phyloP scores from a whole-genome alignment of 192 early-diverging fungal species.

The Helicostylum pulchrum region DNA sequence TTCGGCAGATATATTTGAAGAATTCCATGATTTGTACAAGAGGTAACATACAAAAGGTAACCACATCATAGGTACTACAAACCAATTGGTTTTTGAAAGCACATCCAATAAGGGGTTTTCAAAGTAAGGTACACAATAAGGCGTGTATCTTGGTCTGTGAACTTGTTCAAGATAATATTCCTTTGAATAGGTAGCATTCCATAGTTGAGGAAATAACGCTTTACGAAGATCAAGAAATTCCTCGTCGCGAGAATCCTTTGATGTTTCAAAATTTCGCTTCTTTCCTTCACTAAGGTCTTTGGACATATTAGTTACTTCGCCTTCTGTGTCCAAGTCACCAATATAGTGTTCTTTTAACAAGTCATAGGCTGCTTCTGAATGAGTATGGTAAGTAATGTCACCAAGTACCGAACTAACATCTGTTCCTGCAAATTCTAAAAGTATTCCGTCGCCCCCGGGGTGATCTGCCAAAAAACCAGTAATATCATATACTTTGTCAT shows the following conservation, averaged over 20 bases:
- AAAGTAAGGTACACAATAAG: conserved; percentile 81
- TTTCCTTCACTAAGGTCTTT: not conserved
- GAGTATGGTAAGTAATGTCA: conserved; percentile 67
- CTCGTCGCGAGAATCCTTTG: conserved; percentile 34
- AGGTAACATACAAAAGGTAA: conserved; percentile 64
- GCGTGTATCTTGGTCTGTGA: conserved; percentile 80
- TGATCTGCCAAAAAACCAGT: conserved; percentile 85
- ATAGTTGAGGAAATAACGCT: conserved; percentile 84
- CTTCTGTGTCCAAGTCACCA: conserved; percentile 41
- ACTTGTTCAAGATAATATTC: conserved; percentile 86
- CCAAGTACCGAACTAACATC: conserved; percentile 75
- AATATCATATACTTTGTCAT: conserved; percentile 85
- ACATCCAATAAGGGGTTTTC: conserved; percentile 67
- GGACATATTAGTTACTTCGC: not conserved
- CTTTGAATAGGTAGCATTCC: conserved; percentile 69
- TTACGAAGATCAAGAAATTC: conserved; percentile 77
- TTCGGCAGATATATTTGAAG: conserved; percentile 1
- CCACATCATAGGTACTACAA: conserved; percentile 84
- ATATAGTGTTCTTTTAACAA: conserved; percentile 83
- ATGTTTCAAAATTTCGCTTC: not conserved
- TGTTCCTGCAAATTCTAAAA: conserved; percentile 82
- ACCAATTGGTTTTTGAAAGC: conserved; percentile 90
- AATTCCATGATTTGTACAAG: conserved; percentile 20
- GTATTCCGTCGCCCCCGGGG: conserved; percentile 86
- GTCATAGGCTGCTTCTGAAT: conserved; percentile 82